A percentile compares a stretch with the other conserved stretches of the same genome.
These are phyloP conservation scores for Emericellopsis terricola DNA, from an alignment of 495 filamentous ascomycete genomes.

Conservation along the genomic window DNA sequence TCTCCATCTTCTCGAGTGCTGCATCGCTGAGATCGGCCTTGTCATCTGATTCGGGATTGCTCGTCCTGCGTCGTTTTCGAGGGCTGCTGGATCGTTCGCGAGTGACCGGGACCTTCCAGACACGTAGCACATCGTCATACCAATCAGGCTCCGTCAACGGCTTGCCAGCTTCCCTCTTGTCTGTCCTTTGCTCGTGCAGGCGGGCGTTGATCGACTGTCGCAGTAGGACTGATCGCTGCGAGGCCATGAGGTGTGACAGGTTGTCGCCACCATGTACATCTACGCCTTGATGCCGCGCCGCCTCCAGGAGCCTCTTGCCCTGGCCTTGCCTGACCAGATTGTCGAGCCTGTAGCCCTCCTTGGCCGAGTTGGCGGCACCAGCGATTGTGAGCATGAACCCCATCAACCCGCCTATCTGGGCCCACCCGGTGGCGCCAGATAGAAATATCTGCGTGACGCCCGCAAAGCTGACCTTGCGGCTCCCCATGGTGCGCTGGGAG, in stretches of 20 bases:
- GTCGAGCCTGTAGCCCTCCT: slow-evolving; percentile 12
- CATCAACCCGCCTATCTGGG: slow-evolving; percentile 58
- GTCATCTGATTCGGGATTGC: slow-evolving; percentile 24
- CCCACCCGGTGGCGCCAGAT: slow-evolving; percentile 59
- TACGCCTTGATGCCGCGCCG: slow-evolving; percentile 19
- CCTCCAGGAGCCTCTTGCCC: slow-evolving; percentile 1
- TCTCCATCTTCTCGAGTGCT: slow-evolving; percentile 3
- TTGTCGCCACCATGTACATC: slow-evolving; percentile 67
- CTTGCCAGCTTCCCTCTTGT: slow-evolving; percentile 9
- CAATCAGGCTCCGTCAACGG: slow-evolving; percentile 37
- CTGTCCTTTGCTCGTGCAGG: slow-evolving; percentile 41
- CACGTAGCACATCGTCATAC: slow-evolving; percentile 53
- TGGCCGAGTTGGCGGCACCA: slow-evolving; percentile 30
- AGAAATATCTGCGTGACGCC: slow-evolving; percentile 63
- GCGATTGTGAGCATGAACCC: slow-evolving; percentile 72
- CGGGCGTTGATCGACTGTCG: slow-evolving; percentile 56
- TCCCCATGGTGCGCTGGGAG: slow-evolving; percentile 54
- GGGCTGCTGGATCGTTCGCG: slow-evolving; percentile 8
- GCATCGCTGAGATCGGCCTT: slow-evolving; percentile 2
- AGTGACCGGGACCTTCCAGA: slow-evolving; percentile 59
- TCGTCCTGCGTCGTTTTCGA: slow-evolving; percentile 43
- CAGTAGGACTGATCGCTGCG: slow-evolving; percentile 77
- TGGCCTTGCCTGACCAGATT: slow-evolving; percentile 4
- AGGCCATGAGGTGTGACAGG: slow-evolving; percentile 58
- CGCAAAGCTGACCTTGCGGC: slow-evolving; percentile 39